A percentile compares a stretch with the other conserved stretches of the same genome.
Conservation (phyloP, 2,329 filamentous ascomycete genomes). For the Penicillium sp. region DNA sequence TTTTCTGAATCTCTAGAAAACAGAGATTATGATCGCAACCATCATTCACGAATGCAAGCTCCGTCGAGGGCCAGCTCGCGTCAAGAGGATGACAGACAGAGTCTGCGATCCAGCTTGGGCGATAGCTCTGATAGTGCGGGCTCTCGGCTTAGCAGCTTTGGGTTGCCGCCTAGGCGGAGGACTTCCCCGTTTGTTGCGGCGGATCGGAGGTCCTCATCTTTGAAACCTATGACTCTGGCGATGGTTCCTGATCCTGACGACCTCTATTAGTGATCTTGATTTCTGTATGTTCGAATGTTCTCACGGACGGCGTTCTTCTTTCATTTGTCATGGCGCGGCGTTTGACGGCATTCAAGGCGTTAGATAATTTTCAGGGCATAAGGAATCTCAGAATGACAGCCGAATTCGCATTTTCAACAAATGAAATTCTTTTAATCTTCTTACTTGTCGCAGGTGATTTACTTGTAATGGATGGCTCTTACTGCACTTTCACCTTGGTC, state of each 20-base stretch:
- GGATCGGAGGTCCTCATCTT: conserved; percentile 24
- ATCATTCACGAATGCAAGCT: background rate
- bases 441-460: background rate
- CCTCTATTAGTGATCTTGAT: conserved; percentile 28
- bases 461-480: background rate
- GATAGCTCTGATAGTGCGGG: conserved; percentile 11
- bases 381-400: background rate
- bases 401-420: background rate
- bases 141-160: conserved; percentile 10
- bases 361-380: background rate
- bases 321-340: conserved; percentile 9
- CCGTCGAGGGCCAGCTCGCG: background rate
- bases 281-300: no score
- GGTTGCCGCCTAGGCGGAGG: conserved; percentile 13
- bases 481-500: no score
- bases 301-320: background rate
- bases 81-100: conserved; percentile 15
- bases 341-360: conserved; percentile 13
- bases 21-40: conserved; percentile 4
- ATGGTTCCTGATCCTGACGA: conserved; percentile 41
- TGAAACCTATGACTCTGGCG: conserved; percentile 29
- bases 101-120: conserved; percentile 8
- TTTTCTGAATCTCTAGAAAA: conserved; percentile 6
- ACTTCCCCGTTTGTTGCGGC: conserved; percentile 16
- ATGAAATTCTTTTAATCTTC: background rate